These are phyloP conservation scores for Nannizzia gypsea DNA, from an alignment of 2,329 filamentous ascomycete species.

Conservation along the genomic window DNA sequence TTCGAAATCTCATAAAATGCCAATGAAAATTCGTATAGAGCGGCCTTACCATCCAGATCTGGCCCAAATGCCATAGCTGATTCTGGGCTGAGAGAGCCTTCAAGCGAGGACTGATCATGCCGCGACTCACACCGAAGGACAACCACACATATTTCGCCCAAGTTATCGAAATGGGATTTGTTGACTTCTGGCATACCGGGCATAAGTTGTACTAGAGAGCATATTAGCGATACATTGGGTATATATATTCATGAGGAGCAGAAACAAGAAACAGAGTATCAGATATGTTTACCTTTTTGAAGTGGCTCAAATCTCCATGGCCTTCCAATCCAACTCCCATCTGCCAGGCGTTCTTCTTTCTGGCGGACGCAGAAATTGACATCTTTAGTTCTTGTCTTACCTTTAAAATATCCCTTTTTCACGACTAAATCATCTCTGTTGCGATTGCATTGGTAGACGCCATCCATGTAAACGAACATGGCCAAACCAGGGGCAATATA, in stretches of 20 bases:
- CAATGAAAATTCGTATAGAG: too few relatives aligned
- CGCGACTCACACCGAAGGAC: constrained; percentile 19
- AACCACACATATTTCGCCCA: constrained; percentile 23
- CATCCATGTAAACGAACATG: constrained; percentile 47
- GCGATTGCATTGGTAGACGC: constrained; percentile 47
- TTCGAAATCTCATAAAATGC: too few relatives aligned
- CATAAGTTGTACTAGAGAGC: constrained; percentile 5
- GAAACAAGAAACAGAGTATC: not conserved
- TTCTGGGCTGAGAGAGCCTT: constrained; percentile 12
- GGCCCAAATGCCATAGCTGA: constrained; percentile 17
- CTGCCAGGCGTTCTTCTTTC: constrained; percentile 40
- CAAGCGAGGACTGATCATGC: not conserved
- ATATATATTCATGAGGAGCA: too few relatives aligned
- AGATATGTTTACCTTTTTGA: constrained; percentile 32
- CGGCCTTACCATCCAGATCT: constrained; percentile 14
- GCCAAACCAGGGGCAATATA: constrained; percentile 45
- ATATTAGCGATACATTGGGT: not conserved
- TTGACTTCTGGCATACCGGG: constrained; percentile 9
- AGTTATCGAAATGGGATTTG: constrained; percentile 12
- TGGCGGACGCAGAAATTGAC: constrained; percentile 42
- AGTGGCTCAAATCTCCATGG: constrained; percentile 44
- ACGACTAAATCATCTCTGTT: constrained; percentile 34
- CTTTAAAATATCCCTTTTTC: constrained; percentile 11
- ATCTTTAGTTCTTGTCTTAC: constrained; percentile 23
- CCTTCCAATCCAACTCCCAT: constrained; percentile 39